phyloP scores from a whole-genome alignment of 345 rosid genomes.

The Sapria himalayana region DNA sequence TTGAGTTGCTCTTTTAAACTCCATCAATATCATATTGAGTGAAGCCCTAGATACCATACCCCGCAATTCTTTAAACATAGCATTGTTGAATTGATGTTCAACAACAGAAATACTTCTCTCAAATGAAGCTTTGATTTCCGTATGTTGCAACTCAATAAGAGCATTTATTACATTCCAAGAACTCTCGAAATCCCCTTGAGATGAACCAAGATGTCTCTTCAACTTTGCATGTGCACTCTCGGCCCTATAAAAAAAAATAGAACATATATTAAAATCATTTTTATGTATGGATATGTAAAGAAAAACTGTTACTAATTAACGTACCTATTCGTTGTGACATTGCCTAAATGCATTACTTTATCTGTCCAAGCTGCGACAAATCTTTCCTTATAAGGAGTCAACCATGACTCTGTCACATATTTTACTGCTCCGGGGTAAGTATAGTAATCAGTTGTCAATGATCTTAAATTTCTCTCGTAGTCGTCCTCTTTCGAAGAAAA shows the following conservation, averaged over 20 bases:
- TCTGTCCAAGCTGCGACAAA: constrained; percentile 10
- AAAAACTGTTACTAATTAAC: too few species aligned
- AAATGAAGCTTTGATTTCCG: constrained; percentile 8
- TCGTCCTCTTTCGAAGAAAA: constrained; percentile 6
- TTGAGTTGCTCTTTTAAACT: constrained; percentile 6
- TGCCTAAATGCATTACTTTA: constrained; percentile 8
- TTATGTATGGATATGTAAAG: too few species aligned
- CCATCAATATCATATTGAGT: constrained; percentile 5
- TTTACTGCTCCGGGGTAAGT: constrained; percentile 6
- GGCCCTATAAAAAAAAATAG: constrained; percentile 3
- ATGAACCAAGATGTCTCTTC: constrained; percentile 6
- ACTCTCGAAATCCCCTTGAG: constrained; percentile 5
- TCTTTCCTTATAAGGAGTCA: constrained; percentile 4
- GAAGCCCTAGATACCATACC: constrained; percentile 7
- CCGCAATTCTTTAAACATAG: constrained; percentile 5
- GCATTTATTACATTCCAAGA: constrained; percentile 4
- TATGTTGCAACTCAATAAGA: constrained; percentile 6
- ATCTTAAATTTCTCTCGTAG: constrained; percentile 3
- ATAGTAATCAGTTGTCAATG: constrained; percentile 6
- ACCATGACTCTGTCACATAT: constrained; percentile 6
- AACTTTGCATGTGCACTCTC: constrained; percentile 8
- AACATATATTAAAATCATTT: too few species aligned
- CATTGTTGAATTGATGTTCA: constrained; percentile 6
- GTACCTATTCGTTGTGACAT: constrained; percentile 7
- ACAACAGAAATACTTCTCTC: constrained; percentile 7